These are phyloP conservation scores for Sanghuangporus baumii DNA, from an alignment of 1,284 basidiomycete genomes.

Conservation along the genomic window DNA sequence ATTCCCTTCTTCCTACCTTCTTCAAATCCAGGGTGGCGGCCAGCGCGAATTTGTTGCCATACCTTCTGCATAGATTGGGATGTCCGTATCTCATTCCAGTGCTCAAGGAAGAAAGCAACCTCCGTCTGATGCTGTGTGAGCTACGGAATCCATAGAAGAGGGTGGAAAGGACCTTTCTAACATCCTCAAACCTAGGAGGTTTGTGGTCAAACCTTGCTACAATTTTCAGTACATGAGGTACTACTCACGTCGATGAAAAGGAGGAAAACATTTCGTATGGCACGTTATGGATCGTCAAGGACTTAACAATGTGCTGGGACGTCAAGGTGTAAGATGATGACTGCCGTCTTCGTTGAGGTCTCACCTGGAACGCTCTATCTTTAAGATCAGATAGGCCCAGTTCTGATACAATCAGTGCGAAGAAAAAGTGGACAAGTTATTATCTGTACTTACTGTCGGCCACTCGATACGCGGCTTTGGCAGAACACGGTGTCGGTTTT, in stretches of 20 bases:
- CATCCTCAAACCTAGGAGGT: conserved; percentile 52
- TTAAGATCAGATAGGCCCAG: conserved; percentile 65
- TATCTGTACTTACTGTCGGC: conserved; percentile 59
- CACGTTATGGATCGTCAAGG: conserved; percentile 74
- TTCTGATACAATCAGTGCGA: conserved; percentile 33
- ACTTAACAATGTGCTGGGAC: conserved; percentile 66
- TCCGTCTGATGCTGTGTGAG: conserved; percentile 44
- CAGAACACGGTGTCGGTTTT: conserved; percentile 74
- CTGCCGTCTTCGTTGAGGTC: too few species aligned
- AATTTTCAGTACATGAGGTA: neutral
- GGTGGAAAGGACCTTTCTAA: conserved; percentile 60
- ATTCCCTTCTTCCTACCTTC: conserved; percentile 43
- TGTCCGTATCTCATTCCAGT: conserved; percentile 78
- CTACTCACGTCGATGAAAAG: conserved; percentile 56
- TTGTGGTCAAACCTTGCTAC: neutral
- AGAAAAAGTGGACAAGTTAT: neutral
- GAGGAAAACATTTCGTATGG: conserved; percentile 83
- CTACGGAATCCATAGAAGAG: neutral
- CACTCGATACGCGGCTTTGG: conserved; percentile 85
- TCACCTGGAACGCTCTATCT: conserved; percentile 59
- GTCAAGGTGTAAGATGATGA: neutral
- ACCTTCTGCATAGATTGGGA: conserved; percentile 79
- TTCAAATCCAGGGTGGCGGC: conserved; percentile 79
- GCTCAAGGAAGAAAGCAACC: conserved; percentile 70
- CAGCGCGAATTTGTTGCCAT: conserved; percentile 76